phyloP scores from a whole-genome alignment of 805 yeast genomes.

The Pichia insulana region DNA sequence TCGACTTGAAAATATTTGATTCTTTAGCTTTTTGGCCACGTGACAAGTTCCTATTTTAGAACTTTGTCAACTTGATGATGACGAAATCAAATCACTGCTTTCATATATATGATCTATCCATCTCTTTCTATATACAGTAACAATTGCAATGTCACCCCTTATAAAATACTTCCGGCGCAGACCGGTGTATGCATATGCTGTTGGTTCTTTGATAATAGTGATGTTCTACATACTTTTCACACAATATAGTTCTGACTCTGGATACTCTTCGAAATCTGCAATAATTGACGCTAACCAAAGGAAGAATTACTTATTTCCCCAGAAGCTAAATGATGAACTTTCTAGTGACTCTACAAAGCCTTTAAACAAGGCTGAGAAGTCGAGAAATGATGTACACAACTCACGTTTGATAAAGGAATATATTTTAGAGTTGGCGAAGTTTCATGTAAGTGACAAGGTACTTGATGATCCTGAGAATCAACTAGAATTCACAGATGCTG shows the following conservation, averaged over 20 bases:
- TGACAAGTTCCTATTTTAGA: too few relatives aligned
- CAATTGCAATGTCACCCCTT: too few relatives aligned
- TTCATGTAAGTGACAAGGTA: background rate
- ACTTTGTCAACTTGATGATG: too few relatives aligned
- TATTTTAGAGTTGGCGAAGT: background rate
- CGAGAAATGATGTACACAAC: background rate
- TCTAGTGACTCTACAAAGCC: background rate
- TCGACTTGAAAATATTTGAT: too few relatives aligned
- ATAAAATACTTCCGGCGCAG: too few relatives aligned
- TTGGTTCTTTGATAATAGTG: background rate
- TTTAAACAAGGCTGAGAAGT: too few relatives aligned
- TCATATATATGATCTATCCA: too few relatives aligned
- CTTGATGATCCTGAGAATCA: constrained; percentile 1
- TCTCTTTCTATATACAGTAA: too few relatives aligned
- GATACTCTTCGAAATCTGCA: background rate
- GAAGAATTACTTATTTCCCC: background rate
- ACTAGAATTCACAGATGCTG: constrained; percentile 3
- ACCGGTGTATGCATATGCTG: too few relatives aligned
- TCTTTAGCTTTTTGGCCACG: too few relatives aligned
- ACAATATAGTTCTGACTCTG: background rate
- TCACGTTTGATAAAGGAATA: constrained; percentile 1
- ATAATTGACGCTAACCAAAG: background rate
- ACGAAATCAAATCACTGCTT: too few relatives aligned
- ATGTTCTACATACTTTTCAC: background rate
- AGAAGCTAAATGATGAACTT: background rate